A percentile compares a stretch with the other conserved stretches of the same genome.
phyloP scores from a whole-genome alignment of 1,139 yeast genomes.

The Scheffersomyces segobiensis region DNA sequence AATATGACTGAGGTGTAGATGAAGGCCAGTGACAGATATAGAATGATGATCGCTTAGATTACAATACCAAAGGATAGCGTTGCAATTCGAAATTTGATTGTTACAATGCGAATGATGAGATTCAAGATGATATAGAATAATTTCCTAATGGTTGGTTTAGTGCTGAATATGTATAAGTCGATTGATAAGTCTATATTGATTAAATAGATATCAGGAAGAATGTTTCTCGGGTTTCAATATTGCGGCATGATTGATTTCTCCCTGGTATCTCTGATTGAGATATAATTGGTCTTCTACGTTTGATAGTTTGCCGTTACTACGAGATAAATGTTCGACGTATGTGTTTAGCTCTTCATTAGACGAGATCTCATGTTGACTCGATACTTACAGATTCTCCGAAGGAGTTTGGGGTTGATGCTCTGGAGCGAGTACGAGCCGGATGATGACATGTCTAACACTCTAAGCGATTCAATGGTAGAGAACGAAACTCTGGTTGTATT shows the following conservation, averaged over 20 bases:
- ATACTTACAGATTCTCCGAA: conserved; percentile 63
- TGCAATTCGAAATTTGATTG: neutral
- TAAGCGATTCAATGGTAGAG: neutral
- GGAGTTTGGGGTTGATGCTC: conserved; percentile 56
- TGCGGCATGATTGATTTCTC: too few species aligned
- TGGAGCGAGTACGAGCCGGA: conserved; percentile 44
- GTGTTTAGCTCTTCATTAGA: neutral
- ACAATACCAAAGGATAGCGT: neutral
- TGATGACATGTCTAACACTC: conserved; percentile 12
- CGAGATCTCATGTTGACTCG: neutral
- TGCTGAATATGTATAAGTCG: neutral
- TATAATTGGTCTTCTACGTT: neutral
- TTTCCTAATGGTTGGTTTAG: neutral
- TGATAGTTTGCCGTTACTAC: neutral
- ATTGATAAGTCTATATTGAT: neutral
- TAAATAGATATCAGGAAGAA: neutral
- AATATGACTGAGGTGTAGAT: neutral
- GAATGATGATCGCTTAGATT: neutral
- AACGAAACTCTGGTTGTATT: neutral
- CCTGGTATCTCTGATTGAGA: too few species aligned
- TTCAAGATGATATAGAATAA: neutral
- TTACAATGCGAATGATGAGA: neutral
- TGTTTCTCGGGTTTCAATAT: neutral
- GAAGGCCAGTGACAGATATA: too few species aligned
- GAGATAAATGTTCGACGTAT: neutral